phyloP scores from a whole-genome alignment of 768 basidiomycete species.

The Gelatoporia subvermispora region DNA sequence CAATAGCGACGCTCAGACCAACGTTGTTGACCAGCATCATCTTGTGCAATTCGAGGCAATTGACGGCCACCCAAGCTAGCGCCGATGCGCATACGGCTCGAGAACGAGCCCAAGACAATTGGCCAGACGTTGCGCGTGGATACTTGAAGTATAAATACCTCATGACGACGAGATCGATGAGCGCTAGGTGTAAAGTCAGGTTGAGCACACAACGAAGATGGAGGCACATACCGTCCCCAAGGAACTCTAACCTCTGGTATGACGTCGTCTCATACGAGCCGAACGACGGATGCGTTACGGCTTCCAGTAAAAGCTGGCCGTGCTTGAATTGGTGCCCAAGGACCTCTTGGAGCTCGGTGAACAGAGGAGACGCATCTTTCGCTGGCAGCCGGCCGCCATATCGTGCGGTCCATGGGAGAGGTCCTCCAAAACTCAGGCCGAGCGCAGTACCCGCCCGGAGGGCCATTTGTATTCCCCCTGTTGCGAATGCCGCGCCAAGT shows the following conservation, averaged over 20 bases:
- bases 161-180: slow-evolving; percentile 69
- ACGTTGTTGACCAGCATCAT: slow-evolving; percentile 64
- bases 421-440: slow-evolving; percentile 69
- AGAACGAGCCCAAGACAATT: slow-evolving; percentile 67
- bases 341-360: slow-evolving; percentile 50
- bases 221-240: slow-evolving; percentile 72
- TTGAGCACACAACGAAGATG: background rate
- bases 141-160: slow-evolving; percentile 67
- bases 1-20: slow-evolving; percentile 61
- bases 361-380: slow-evolving; percentile 40
- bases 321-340: slow-evolving; percentile 70
- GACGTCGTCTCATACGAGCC: slow-evolving; percentile 46
- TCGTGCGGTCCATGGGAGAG: slow-evolving; percentile 61
- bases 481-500: slow-evolving; percentile 69
- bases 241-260: slow-evolving; percentile 84
- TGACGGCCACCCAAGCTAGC: slow-evolving; percentile 65
- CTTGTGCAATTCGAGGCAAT: slow-evolving; percentile 61
- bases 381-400: slow-evolving; percentile 33
- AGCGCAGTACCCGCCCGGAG: slow-evolving; percentile 60
- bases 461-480: slow-evolving; percentile 69
- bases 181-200: slow-evolving; percentile 36
- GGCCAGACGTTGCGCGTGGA: slow-evolving; percentile 67
- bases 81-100: slow-evolving; percentile 72
- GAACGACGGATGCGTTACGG: slow-evolving; percentile 84
- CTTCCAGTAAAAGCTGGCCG: slow-evolving; percentile 64